Evolutionary conservation across 768 basidiomycete species (phyloP).

Genomic region (Boletus sp.): DNA sequence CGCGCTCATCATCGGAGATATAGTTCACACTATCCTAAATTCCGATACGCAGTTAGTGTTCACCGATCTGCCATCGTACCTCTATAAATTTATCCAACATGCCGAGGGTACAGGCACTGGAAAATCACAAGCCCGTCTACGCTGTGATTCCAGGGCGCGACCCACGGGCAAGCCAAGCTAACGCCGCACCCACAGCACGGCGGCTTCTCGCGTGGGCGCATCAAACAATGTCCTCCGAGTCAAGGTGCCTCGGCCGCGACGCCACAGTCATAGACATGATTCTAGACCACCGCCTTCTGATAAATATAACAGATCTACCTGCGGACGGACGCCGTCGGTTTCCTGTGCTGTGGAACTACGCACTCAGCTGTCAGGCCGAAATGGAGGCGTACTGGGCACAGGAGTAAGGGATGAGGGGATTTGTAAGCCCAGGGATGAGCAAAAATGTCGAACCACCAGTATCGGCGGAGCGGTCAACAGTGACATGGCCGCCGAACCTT

Average conservation of each 20-base stretch:
- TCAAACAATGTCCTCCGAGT: conserved; percentile 28
- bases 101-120: not conserved
- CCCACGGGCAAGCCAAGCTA: not conserved
- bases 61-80: not conserved
- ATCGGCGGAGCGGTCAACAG: conserved; percentile 49
- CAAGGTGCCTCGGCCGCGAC: conserved; percentile 30
- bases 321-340: conserved; percentile 1
- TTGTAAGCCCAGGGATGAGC: not conserved
- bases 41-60: conserved; percentile 7
- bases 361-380: conserved; percentile 29
- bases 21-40: not conserved
- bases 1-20: conserved; percentile 15
- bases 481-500: conserved; percentile 23
- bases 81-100: conserved; percentile 10
- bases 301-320: conserved; percentile 4
- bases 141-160: not conserved
- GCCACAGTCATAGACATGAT: conserved; percentile 48
- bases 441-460: conserved; percentile 27
- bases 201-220: conserved; percentile 30
- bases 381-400: conserved; percentile 39
- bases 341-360: conserved; percentile 19
- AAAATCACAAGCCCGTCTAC: not conserved
- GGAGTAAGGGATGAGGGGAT: conserved; percentile 18
- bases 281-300: conserved; percentile 34
- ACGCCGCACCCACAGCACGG: conserved; percentile 5